Conservation (phyloP, 108 stramenopile genomes). For the Nitzschia sp. region DNA sequence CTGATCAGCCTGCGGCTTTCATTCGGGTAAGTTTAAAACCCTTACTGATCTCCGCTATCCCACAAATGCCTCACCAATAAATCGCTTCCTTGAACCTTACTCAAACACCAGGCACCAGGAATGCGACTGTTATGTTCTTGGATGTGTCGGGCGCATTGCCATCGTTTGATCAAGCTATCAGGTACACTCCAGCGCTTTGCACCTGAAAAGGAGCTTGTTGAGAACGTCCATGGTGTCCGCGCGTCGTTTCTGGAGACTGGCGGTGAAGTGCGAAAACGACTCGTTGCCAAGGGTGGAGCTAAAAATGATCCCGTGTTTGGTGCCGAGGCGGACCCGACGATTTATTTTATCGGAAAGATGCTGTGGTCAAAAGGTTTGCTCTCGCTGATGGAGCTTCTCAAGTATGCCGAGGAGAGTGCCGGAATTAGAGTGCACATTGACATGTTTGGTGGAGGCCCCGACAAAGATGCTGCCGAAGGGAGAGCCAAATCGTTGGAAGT, state of each 20-base stretch:
- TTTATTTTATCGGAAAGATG: conserved; percentile 94
- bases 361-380: conserved; percentile 88
- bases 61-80: neutral
- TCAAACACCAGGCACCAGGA: conserved; percentile 59
- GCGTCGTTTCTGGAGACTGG: conserved; percentile 66
- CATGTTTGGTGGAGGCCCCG: conserved; percentile 86
- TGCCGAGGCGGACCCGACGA: conserved; percentile 55
- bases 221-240: conserved; percentile 92
- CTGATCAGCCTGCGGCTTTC: conserved; percentile 80
- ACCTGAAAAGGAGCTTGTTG: conserved; percentile 84
- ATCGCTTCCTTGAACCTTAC: neutral
- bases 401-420: conserved; percentile 78
- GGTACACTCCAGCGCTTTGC: conserved; percentile 77
- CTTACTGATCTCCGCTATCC: neutral
- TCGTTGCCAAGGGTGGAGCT: conserved; percentile 12
- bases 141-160: conserved; percentile 91
- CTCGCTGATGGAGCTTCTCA: conserved; percentile 79
- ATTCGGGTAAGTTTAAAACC: conserved; percentile 63
- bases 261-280: conserved; percentile 21
- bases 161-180: conserved; percentile 84
- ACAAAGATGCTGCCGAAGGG: conserved; percentile 65
- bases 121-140: conserved; percentile 76
- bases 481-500: conserved; percentile 60
- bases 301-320: conserved; percentile 53
- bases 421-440: conserved; percentile 67